Percentiles rank a stretch among this genome's conserved stretches.
phyloP scores from a whole-genome alignment of 306 rosid species.

The Datisca glomerata region DNA sequence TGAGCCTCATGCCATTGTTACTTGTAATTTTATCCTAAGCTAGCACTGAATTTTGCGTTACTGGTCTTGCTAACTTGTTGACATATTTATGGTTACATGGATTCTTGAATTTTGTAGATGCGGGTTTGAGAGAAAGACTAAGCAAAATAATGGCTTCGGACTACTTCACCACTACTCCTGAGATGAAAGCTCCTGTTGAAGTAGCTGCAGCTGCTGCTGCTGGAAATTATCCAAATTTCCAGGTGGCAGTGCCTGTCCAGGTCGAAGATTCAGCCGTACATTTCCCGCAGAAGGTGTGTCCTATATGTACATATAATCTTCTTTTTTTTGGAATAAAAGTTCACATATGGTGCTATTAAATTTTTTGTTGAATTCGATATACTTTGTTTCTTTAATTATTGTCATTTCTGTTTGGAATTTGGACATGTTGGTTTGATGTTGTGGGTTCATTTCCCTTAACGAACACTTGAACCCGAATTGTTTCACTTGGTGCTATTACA shows the following conservation, averaged over 20 bases:
- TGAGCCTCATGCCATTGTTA: slow-evolving; percentile 43
- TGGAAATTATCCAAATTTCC: slow-evolving; percentile 60
- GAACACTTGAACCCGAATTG: too few species aligned
- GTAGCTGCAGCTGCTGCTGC: slow-evolving; percentile 81
- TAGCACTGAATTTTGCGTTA: background rate
- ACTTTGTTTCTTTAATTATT: too few species aligned
- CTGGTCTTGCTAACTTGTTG: background rate
- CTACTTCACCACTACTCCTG: slow-evolving; percentile 75
- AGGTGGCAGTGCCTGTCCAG: slow-evolving; percentile 46
- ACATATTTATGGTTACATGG: too few species aligned
- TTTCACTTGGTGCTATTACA: too few species aligned
- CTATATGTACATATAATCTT: too few species aligned
- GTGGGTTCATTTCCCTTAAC: too few species aligned
- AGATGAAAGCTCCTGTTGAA: slow-evolving; percentile 80
- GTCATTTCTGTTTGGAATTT: too few species aligned
- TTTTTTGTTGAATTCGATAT: too few species aligned
- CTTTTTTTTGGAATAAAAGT: too few species aligned
- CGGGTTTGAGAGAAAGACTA: slow-evolving; percentile 71
- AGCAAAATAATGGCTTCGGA: slow-evolving; percentile 81
- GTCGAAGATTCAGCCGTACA: slow-evolving; percentile 43
- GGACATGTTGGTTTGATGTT: too few species aligned
- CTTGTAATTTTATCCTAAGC: slow-evolving; percentile 35
- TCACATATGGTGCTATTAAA: too few species aligned
- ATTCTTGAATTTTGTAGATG: slow-evolving; percentile 37
- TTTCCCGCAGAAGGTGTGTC: slow-evolving; percentile 60